Conservation (phyloP, 345 rosid species). For the Brassica incana region DNA sequence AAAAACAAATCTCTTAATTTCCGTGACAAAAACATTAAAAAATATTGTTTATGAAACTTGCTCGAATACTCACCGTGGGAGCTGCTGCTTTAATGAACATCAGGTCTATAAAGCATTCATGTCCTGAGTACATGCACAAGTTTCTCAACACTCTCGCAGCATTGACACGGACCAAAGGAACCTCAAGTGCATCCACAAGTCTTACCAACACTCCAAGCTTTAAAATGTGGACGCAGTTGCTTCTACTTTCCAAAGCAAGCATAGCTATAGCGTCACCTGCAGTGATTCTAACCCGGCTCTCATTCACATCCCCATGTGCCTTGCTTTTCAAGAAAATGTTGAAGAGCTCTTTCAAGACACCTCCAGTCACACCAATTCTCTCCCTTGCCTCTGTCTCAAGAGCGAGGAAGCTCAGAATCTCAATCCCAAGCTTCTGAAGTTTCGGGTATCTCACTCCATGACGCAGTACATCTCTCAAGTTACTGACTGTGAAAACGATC, state of each 20-base stretch:
- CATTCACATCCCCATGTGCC: conserved; percentile 40
- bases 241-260: conserved; percentile 74
- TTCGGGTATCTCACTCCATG: conserved; percentile 64
- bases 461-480: conserved; percentile 67
- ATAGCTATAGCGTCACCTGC: conserved; percentile 89
- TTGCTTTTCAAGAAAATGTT: conserved; percentile 61
- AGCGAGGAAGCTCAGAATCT: conserved; percentile 69
- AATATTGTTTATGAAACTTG: neutral
- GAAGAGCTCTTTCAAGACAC: conserved; percentile 75
- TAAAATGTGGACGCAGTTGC: conserved; percentile 65
- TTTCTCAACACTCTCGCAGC: conserved; percentile 80
- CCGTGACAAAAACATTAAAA: no score
- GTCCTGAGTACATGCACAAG: conserved; percentile 56
- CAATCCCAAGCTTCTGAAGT: conserved; percentile 72
- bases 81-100: conserved; percentile 56
- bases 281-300: conserved; percentile 50
- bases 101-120: conserved; percentile 50
- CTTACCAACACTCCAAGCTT: conserved; percentile 48
- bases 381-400: conserved; percentile 69
- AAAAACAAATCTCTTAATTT: no score
- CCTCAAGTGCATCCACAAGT: conserved; percentile 60
- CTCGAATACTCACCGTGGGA: conserved; percentile 54
- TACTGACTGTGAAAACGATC: conserved; percentile 79
- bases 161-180: conserved; percentile 55
- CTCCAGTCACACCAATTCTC: conserved; percentile 84